Evolutionary conservation across 129 eudicot genomes (phyloP).

Genomic region (Centrapalus pauciflorus): DNA sequence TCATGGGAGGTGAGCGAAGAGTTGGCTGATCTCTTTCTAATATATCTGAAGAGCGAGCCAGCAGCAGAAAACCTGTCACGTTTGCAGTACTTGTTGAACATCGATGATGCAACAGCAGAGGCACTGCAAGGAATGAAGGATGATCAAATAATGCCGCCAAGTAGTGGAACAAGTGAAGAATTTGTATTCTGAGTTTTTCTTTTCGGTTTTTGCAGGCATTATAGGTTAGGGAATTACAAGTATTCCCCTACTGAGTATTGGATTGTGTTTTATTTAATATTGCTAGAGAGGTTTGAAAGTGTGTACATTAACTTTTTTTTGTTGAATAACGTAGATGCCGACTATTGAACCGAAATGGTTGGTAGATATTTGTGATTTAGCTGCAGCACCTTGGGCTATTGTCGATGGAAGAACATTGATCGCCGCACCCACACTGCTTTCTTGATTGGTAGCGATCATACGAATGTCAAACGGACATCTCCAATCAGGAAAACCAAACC

Average conservation of each 20-base stretch:
- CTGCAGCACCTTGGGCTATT: too few species aligned
- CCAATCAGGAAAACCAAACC: too few species aligned
- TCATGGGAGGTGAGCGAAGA: constrained; percentile 92
- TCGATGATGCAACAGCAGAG: constrained; percentile 72
- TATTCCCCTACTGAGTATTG: constrained; percentile 1
- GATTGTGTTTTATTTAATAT: background rate
- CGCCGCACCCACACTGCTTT: too few species aligned
- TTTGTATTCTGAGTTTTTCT: constrained; percentile 49
- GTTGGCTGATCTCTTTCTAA: constrained; percentile 55
- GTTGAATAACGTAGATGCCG: too few species aligned
- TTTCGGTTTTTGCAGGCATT: background rate
- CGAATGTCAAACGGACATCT: too few species aligned
- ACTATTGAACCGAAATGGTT: too few species aligned
- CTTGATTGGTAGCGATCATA: too few species aligned
- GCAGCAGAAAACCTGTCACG: constrained; percentile 62
- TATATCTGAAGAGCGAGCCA: constrained; percentile 59
- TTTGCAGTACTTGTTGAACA: constrained; percentile 64
- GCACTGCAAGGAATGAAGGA: constrained; percentile 56
- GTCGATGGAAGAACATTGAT: too few species aligned
- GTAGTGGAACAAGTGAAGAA: constrained; percentile 48
- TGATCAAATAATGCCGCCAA: constrained; percentile 41
- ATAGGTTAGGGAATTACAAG: constrained; percentile 8
- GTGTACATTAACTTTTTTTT: constrained; percentile 16
- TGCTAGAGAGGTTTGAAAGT: background rate
- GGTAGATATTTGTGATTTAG: too few species aligned